These are phyloP conservation scores for Zygosaccharomyces bailii DNA, from an alignment of 805 yeast genomes.

Conservation along the genomic window DNA sequence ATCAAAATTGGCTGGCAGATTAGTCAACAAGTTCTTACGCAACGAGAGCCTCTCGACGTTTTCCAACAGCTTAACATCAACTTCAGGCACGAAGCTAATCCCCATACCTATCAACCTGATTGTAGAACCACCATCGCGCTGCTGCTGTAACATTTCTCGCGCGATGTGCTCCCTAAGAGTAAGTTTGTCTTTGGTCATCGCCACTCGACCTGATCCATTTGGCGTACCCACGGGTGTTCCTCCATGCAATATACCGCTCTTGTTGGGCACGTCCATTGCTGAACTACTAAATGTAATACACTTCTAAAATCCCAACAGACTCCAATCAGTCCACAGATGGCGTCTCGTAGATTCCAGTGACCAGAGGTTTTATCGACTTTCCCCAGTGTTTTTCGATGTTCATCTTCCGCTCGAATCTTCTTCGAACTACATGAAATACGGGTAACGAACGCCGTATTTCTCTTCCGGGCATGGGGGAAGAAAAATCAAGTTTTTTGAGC, in stretches of 20 bases:
- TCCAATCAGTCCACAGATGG: not conserved
- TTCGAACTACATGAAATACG: not conserved
- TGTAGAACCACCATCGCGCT: conserved; percentile 22
- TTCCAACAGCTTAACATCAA: conserved; percentile 38
- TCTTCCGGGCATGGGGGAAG: not conserved
- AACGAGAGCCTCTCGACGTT: conserved; percentile 50
- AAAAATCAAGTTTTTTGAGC: not conserved
- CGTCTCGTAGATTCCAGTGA: not conserved
- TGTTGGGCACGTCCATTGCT: conserved; percentile 1
- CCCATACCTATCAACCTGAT: conserved; percentile 41
- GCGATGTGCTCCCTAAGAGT: conserved; percentile 13
- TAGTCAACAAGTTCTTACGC: conserved; percentile 47
- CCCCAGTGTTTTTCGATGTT: not conserved
- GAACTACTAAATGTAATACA: conserved; percentile 3
- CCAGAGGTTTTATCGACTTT: no score
- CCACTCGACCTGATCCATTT: conserved; percentile 1
- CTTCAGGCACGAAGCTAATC: conserved; percentile 39
- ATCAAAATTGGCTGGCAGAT: conserved; percentile 47
- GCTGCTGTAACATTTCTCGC: conserved; percentile 16
- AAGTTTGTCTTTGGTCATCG: conserved; percentile 8
- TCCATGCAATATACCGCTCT: not conserved
- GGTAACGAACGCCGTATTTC: not conserved
- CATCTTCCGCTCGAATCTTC: not conserved
- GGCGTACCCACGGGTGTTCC: conserved; percentile 3
- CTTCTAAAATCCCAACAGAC: conserved; percentile 1